These are phyloP conservation scores for Telopea speciosissima DNA, from an alignment of 177 flowering plant genomes.

Conservation along the genomic window DNA sequence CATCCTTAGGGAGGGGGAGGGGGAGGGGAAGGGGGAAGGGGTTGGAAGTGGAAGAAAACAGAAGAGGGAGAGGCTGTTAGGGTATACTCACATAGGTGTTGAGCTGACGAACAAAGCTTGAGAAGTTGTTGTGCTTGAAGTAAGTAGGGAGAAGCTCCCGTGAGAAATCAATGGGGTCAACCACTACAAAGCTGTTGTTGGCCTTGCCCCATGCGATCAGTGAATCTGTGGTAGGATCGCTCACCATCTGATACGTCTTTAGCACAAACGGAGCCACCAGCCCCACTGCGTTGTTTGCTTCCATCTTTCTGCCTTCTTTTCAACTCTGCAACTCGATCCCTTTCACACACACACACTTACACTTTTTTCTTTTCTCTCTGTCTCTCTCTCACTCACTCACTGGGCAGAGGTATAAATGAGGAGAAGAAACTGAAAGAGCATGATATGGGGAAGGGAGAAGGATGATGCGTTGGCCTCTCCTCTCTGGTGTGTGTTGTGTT, in stretches of 20 bases:
- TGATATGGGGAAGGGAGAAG: no score
- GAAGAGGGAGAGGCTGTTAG: background rate
- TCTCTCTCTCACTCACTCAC: background rate
- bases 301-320: background rate
- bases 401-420: no score
- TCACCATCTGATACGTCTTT: constrained; percentile 87
- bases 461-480: no score
- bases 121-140: constrained; percentile 96
- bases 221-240: constrained; percentile 51
- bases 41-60: no score
- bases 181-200: constrained; percentile 75
- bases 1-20: no score
- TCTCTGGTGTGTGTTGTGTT: no score
- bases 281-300: no score
- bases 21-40: no score
- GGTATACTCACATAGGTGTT: constrained; percentile 67
- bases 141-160: constrained; percentile 52
- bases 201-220: constrained; percentile 61
- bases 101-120: constrained; percentile 93
- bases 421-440: background rate
- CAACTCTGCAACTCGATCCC: constrained; percentile 18
- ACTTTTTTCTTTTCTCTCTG: no score
- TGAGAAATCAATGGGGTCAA: constrained; percentile 68
- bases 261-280: constrained; percentile 65
- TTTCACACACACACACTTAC: background rate